A percentile compares a stretch with the other conserved stretches of the same genome.
These are phyloP conservation scores for Dunaliella sp. DNA, from an alignment of 139 green algal species.

Conservation along the genomic window DNA sequence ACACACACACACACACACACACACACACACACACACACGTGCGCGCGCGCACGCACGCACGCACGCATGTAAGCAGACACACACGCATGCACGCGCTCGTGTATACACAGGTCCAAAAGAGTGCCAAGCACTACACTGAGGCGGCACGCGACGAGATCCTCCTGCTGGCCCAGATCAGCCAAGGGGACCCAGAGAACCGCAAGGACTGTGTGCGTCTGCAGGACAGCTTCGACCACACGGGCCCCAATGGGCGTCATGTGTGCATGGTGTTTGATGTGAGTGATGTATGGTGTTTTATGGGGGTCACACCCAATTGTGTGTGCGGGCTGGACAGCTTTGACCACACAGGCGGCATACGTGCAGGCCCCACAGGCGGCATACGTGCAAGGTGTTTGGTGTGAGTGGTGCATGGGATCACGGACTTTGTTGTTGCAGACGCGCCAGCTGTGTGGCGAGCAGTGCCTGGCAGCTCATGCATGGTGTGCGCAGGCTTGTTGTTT, in stretches of 20 bases:
- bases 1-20: no score
- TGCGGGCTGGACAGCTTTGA: constrained; percentile 90
- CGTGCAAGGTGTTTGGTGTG: constrained; percentile 98
- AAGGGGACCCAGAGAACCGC: constrained; percentile 57
- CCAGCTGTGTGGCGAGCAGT: no score
- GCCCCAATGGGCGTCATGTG: constrained; percentile 90
- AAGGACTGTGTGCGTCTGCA: constrained; percentile 73
- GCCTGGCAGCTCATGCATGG: no score
- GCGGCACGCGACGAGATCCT: constrained; percentile 94
- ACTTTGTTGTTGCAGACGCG: no score
- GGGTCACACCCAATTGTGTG: no score
- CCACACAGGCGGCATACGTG: constrained; percentile 84
- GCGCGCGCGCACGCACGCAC: no score
- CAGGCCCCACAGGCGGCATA: constrained; percentile 89
- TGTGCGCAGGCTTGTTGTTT: no score
- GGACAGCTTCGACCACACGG: constrained; percentile 92
- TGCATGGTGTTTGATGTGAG: constrained; percentile 97
- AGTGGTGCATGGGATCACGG: no score
- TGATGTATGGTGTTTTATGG: no score
- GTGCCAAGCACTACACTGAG: constrained; percentile 93
- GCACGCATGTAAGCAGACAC: neutral
- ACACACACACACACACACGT: no score
- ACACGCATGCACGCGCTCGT: neutral
- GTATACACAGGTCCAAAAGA: constrained; percentile 91
- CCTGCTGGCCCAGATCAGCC: constrained; percentile 77